Base-by-base conservation (phyloP, 805 yeast species). In the Ogataea nonfermentans region DNA sequence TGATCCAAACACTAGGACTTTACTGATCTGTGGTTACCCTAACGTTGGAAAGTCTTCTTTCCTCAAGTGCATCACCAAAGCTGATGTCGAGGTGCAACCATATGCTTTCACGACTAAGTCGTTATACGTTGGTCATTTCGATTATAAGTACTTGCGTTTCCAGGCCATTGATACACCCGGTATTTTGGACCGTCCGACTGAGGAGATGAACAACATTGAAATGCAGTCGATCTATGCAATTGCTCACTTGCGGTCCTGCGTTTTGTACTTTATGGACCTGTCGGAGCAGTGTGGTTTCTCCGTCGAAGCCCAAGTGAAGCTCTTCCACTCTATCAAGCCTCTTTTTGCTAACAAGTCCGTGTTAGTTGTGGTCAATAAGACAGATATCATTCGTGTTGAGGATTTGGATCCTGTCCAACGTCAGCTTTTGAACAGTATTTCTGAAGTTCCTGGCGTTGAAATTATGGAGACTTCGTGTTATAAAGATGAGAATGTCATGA, bases 141-240 rank as follows among this genome's bases (percentile, higher is more conserved):
- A 93, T 70, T 93, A 93, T 73, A 93, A 93, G 70, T 95, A 93
- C 66, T 73, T 93, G 60, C 77, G 99, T 60, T 93, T 93, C 73
- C 99, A 93, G 73, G 99, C 98, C 41, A 93, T 93, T 61, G 99
- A 93, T 68, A 93, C 99, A 26, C 99, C 99, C 24, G 99, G 99
- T 73, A 90, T 93, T 57, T 74, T 93, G 63, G 99, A 93, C 68
- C 81, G 98, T 66, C 99, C 99, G 45, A 89, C 97, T 31, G 99
- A 93, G 67, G 99, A 93, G 64, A 93, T 93, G 99, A 93, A 93
- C 74, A 93, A 93, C 68, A 93, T 93, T 66, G 99, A 93, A 73
- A 93, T 93, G 99, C 99, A 93, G 72, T 85, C 95, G 35, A 93
- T 93, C 59, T 93, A 93, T 59, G 99, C 99, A 47, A 89, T 93